Evolutionary conservation across 208 protist genomes (phyloP).

Genomic region (Naegleria lovaniensis): DNA sequence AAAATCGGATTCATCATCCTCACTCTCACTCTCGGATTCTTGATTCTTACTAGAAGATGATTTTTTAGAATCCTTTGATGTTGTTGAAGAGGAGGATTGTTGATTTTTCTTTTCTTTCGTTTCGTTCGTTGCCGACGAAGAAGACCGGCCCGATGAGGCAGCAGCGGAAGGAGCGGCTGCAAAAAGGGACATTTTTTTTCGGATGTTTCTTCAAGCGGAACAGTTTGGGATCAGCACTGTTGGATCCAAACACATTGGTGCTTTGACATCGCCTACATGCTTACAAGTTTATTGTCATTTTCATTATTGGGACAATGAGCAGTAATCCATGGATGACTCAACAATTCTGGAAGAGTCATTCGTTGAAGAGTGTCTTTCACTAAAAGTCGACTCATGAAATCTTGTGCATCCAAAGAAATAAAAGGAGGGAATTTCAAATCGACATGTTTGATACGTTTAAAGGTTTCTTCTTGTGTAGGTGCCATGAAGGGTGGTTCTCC

Average conservation of each 20-base stretch:
- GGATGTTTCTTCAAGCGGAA: background rate
- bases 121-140: too few relatives aligned
- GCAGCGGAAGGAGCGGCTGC: too few relatives aligned
- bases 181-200: too few relatives aligned
- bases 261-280: background rate
- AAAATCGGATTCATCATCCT: too few relatives aligned
- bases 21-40: too few relatives aligned
- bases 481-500: slow-evolving; percentile 86
- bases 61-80: too few relatives aligned
- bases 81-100: too few relatives aligned
- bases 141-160: too few relatives aligned
- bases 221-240: background rate
- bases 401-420: slow-evolving; percentile 62
- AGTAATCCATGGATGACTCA: background rate
- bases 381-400: slow-evolving; percentile 14
- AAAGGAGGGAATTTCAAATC: slow-evolving; percentile 72
- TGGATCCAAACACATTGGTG: background rate
- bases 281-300: background rate
- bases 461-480: slow-evolving; percentile 71
- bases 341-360: background rate
- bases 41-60: too few relatives aligned
- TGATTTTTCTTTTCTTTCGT: too few relatives aligned
- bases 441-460: slow-evolving; percentile 76
- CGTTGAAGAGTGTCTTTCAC: background rate
- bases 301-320: background rate